These are phyloP conservation scores for Knufia petricola DNA, from an alignment of 2,329 filamentous ascomycete genomes.

Conservation along the genomic window DNA sequence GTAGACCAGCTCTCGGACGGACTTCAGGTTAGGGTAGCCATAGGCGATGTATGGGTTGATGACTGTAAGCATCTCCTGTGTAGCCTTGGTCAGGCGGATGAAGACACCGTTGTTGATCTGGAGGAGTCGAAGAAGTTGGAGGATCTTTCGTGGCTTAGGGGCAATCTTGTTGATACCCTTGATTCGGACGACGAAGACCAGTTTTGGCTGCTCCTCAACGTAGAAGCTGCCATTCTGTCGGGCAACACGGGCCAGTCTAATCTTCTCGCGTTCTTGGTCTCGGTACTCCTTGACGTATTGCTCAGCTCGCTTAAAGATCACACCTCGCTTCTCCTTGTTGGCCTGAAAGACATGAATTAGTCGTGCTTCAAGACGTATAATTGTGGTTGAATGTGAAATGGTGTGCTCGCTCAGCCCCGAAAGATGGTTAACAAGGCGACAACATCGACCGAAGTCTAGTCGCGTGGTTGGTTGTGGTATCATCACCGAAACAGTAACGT, in stretches of 20 bases:
- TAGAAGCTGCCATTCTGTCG: conserved; percentile 91
- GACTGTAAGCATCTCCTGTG: conserved; percentile 91
- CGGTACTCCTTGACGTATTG: conserved; percentile 99
- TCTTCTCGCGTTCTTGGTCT: conserved; percentile 94
- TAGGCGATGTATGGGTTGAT: conserved; percentile 99
- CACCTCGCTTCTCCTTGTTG: conserved; percentile 96
- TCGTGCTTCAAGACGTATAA: not conserved
- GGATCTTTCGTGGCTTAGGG: conserved; percentile 99
- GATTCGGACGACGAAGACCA: conserved; percentile 97
- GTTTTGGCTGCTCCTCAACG: conserved; percentile 86
- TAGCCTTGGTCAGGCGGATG: conserved; percentile 95
- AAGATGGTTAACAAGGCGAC: conserved; percentile 98
- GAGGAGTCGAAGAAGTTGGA: conserved; percentile 97
- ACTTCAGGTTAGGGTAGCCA: conserved; percentile 99
- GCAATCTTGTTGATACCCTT: conserved; percentile 99
- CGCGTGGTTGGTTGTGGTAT: conserved; percentile 72
- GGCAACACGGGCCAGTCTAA: conserved; percentile 79
- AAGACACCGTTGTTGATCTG: conserved; percentile 99
- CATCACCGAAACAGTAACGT: conserved; percentile 59
- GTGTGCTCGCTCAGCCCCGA: conserved; percentile 68
- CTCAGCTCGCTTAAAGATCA: conserved; percentile 99
- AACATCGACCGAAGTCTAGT: conserved; percentile 97
- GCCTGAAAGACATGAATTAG: conserved; percentile 47
- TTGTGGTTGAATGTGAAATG: not conserved
- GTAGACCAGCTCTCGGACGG: conserved; percentile 97